Evolutionary conservation across 1,139 yeast species (phyloP), one percentile per base, ranked within the genome.

Genomic region (Suhomyces anneliseae): DNA sequence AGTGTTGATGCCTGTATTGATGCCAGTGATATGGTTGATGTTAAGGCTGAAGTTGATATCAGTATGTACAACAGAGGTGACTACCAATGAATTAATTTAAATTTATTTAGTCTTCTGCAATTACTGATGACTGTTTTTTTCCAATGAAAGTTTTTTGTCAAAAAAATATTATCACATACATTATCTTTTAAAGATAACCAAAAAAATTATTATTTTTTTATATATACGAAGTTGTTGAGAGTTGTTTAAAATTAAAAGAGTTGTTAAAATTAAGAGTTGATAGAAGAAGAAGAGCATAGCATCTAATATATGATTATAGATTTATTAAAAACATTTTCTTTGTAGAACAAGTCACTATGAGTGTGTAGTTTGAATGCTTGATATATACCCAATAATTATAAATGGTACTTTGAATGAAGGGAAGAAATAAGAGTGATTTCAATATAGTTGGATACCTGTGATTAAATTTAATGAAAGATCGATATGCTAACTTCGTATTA

Each of bases 61-160:
- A 92, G 96, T 51, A 81, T 93, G 45, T 90, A 87, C 69, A 93
- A 93, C 68, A 77, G 85, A 48, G 97, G 96, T 43, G 97, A 90
- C 65, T 85, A 87, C 50, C 54, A 51, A 38, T 58, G 51, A 38
- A 24, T 19, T n/a, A 4, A 14, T 2, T 9, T 15, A 51, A 38
- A 24, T 19, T n/a, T 34, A 14, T 2, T 9, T 15, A 34, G 4
- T 4, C 5, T 2, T 14, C 36, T 12, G 36, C 6, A 34, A 8
- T 12, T 14, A 14, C 15, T 14, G 15, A 14, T 14, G 15, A 14
- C 15, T n/a, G n/a, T n/a, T 14, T 14, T 14, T 14, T 14, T 14
- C 15, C 15, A 14, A 14, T 14, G 15, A 14, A 14, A 14, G 15
- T 14, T 14, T 14, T 14, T 14, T 14, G 15, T 14, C 15, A 14